Conservation (phyloP, 1,139 yeast species). For the Kluyveromyces sp. region DNA sequence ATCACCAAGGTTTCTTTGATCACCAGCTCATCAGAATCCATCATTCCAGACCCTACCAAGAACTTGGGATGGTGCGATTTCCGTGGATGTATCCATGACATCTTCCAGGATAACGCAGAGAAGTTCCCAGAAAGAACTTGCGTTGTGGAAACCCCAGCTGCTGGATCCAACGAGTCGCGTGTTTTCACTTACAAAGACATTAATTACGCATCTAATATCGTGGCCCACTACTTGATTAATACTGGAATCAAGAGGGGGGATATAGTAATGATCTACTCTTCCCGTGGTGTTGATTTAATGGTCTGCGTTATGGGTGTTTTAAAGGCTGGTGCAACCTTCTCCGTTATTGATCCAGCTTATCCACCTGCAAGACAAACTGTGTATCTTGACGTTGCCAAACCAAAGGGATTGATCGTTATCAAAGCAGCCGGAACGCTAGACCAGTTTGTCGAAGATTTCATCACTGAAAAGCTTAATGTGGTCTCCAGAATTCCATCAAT, state of each 20-base stretch:
- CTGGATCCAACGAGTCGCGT: slow-evolving; percentile 51
- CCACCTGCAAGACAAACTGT: slow-evolving; percentile 97
- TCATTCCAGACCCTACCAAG: slow-evolving; percentile 80
- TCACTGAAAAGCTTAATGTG: slow-evolving; percentile 61
- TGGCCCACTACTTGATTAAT: slow-evolving; percentile 77
- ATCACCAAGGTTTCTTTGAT: slow-evolving; percentile 62
- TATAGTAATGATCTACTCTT: slow-evolving; percentile 94
- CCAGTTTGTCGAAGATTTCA: slow-evolving; percentile 67
- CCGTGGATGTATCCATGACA: slow-evolving; percentile 94
- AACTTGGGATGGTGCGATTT: slow-evolving; percentile 87
- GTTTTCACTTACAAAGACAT: slow-evolving; percentile 77
- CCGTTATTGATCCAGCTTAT: slow-evolving; percentile 97
- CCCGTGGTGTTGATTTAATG: slow-evolving; percentile 94
- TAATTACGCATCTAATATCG: slow-evolving; percentile 87
- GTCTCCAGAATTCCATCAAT: slow-evolving; percentile 69
- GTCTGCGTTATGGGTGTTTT: slow-evolving; percentile 96
- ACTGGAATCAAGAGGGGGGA: slow-evolving; percentile 86
- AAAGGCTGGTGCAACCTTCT: slow-evolving; percentile 97
- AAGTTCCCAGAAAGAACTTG: slow-evolving; percentile 79
- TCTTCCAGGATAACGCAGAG: slow-evolving; percentile 77
- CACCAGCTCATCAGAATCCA: slow-evolving; percentile 49
- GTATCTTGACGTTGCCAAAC: slow-evolving; percentile 87
- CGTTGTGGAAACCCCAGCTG: slow-evolving; percentile 80
- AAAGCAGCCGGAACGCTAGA: slow-evolving; percentile 84
- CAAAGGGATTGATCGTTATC: slow-evolving; percentile 81